Conservation (phyloP, 345 rosid genomes). For the Moringa oleifera region DNA sequence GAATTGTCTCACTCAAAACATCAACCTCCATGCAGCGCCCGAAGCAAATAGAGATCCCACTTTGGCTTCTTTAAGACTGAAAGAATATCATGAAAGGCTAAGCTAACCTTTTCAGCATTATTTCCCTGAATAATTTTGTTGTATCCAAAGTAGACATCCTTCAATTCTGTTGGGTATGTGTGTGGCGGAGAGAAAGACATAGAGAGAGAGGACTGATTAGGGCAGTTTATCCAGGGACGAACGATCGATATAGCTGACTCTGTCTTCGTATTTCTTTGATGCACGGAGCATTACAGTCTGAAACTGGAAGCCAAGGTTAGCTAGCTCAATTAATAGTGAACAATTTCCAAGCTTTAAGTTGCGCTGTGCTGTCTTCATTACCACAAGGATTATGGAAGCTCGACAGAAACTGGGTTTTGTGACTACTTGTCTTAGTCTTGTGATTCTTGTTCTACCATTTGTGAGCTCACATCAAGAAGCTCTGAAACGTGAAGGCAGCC, state of each 20-base stretch:
- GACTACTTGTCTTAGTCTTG: conserved; percentile 11
- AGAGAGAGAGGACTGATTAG: too few species aligned
- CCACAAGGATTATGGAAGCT: conserved; percentile 24
- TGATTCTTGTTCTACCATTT: conserved; percentile 24
- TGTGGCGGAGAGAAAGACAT: too few species aligned
- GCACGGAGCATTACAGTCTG: too few species aligned
- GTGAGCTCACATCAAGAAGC: conserved; percentile 21
- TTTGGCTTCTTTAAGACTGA: conserved; percentile 3
- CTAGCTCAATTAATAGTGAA: background rate
- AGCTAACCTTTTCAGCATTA: conserved; percentile 4
- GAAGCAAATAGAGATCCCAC: background rate
- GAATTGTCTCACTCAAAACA: conserved; percentile 8
- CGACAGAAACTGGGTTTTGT: conserved; percentile 20
- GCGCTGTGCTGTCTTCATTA: background rate
- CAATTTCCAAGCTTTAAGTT: background rate
- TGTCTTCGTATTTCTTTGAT: too few species aligned
- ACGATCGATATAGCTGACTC: too few species aligned
- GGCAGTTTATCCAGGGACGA: too few species aligned
- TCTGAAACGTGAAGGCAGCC: conserved; percentile 4
- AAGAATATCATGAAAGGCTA: background rate
- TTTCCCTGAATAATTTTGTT: too few species aligned
- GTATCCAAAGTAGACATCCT: too few species aligned
- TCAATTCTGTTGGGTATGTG: too few species aligned
- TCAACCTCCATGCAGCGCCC: conserved; percentile 21
- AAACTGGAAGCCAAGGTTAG: too few species aligned